Conservation (phyloP, 345 rosid species). For the Populus euphratica region DNA sequence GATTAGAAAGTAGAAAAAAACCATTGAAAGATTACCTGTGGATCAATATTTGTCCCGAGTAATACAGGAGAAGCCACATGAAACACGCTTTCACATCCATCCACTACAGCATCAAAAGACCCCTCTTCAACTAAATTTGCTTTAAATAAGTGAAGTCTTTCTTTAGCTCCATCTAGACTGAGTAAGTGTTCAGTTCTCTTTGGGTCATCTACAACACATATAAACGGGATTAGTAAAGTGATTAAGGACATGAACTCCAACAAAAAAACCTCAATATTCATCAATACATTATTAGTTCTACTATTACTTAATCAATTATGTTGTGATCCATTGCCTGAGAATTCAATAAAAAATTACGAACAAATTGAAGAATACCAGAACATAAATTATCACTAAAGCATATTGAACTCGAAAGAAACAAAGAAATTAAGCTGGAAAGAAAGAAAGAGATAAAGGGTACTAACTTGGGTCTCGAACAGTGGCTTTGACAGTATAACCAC, state of each 20-base stretch:
- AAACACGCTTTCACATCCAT: conserved; percentile 13
- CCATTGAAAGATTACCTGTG: background rate
- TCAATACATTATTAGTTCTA: too few species aligned
- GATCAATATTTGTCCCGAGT: background rate
- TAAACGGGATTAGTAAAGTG: background rate
- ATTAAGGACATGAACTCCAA: too few species aligned
- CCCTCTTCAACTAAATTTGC: conserved; percentile 12
- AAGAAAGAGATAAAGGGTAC: background rate
- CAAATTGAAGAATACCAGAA: too few species aligned
- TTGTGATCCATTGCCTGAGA: too few species aligned
- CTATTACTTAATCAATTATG: too few species aligned
- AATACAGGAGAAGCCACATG: conserved; percentile 4
- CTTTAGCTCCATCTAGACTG: conserved; percentile 11
- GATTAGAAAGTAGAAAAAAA: background rate
- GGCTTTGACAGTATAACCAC: conserved; percentile 22
- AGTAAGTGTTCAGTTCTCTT: conserved; percentile 8
- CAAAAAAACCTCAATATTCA: too few species aligned
- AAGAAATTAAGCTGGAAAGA: background rate
- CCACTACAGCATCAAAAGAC: conserved; percentile 7
- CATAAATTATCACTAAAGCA: too few species aligned
- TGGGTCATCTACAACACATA: conserved; percentile 5
- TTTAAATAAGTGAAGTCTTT: conserved; percentile 7
- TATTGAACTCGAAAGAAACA: background rate
- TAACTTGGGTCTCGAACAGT: conserved; percentile 23
- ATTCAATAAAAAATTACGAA: too few species aligned